phyloP scores from a whole-genome alignment of 305 asterid species.

The Stenogyne calaminthoides region DNA sequence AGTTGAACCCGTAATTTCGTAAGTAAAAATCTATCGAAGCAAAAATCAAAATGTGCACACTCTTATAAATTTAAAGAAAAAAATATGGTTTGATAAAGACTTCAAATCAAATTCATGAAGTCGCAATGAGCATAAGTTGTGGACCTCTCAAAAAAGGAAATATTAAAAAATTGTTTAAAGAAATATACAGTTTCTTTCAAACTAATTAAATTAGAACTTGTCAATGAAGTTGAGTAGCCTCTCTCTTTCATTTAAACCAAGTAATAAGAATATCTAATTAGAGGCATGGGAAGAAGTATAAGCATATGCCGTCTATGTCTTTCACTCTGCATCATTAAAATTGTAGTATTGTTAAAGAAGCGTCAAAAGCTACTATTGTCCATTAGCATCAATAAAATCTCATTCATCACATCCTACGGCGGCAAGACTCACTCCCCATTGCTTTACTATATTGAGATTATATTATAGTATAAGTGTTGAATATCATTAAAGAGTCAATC shows the following conservation, averaged over 20 bases:
- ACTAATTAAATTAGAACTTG: not conserved
- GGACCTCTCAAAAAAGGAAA: not conserved
- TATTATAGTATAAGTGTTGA: too few relatives aligned
- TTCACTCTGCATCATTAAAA: constrained; percentile 7
- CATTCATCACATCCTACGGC: not conserved
- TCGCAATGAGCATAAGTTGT: not conserved
- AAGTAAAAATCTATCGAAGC: too few relatives aligned
- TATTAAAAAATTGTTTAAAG: not conserved
- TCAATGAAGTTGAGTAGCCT: not conserved
- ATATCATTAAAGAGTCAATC: too few relatives aligned
- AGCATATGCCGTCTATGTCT: not conserved
- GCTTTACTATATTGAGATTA: not conserved
- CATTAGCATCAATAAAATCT: not conserved
- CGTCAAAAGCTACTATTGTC: not conserved
- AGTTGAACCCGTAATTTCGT: not conserved
- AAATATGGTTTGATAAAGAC: not conserved
- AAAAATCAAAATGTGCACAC: too few relatives aligned
- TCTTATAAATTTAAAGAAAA: not conserved
- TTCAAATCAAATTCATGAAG: constrained; percentile 5
- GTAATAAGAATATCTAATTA: not conserved
- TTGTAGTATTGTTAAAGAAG: not conserved
- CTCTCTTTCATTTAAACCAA: constrained; percentile 11
- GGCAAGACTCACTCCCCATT: constrained; percentile 2
- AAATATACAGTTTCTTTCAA: not conserved
- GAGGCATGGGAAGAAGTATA: not conserved